Percentiles rank a stretch among this genome's conserved stretches.
Conservation (phyloP, 805 yeast genomes). For the Saccharomycopsis schoenii region DNA sequence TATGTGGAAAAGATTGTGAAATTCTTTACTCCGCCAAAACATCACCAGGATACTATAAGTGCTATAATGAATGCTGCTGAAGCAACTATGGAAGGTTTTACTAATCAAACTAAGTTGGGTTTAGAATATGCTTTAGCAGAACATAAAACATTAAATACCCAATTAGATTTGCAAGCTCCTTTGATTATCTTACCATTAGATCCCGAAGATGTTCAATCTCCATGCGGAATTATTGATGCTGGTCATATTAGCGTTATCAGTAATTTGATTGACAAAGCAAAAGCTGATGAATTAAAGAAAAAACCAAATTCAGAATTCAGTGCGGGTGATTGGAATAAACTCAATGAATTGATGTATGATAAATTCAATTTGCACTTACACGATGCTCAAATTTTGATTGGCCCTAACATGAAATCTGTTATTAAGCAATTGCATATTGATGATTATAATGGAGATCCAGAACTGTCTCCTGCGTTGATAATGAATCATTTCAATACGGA, state of each 20-base stretch:
- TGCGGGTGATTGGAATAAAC: conserved; percentile 61
- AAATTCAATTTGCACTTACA: conserved; percentile 65
- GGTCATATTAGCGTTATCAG: conserved; percentile 85
- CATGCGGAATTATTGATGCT: conserved; percentile 88
- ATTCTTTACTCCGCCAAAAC: conserved; percentile 82
- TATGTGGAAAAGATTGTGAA: conserved; percentile 64
- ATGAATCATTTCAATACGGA: conserved; percentile 70
- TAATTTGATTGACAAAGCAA: conserved; percentile 64
- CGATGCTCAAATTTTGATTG: conserved; percentile 84
- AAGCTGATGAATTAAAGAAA: conserved; percentile 59
- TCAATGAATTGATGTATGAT: conserved; percentile 82
- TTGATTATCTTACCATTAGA: conserved; percentile 78
- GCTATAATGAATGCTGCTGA: conserved; percentile 93
- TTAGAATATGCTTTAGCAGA: conserved; percentile 89
- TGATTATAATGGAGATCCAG: conserved; percentile 15
- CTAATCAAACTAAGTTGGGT: conserved; percentile 84
- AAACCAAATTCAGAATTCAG: conserved; percentile 40
- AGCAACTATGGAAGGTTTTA: conserved; percentile 83
- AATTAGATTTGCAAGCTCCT: conserved; percentile 90
- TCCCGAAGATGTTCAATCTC: conserved; percentile 68
- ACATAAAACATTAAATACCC: conserved; percentile 80
- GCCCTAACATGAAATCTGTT: conserved; percentile 69
- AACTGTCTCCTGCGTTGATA: conserved; percentile 36
- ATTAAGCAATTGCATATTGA: conserved; percentile 55
- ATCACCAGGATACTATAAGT: conserved; percentile 78